Evolutionary conservation across 495 filamentous ascomycete species (phyloP).

Genomic region (Achaetomiella virescens): DNA sequence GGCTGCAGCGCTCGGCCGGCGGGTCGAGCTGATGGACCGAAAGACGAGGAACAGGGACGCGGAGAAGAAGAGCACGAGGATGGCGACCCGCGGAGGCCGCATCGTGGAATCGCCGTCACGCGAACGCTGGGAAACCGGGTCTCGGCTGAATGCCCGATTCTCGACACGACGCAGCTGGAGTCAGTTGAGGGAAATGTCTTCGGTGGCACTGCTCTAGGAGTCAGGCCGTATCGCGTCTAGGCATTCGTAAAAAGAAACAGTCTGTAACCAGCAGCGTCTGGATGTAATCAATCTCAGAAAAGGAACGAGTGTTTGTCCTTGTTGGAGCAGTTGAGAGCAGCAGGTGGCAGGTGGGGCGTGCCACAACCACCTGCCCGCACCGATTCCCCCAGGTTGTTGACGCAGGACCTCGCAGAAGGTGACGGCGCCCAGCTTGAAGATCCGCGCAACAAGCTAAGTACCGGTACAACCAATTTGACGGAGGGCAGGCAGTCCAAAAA

Average conservation of each 20-base stretch:
- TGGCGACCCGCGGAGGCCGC: constrained; percentile 42
- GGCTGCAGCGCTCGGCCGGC: constrained; percentile 21
- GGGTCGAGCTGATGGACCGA: constrained; percentile 35
- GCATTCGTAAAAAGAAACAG: constrained; percentile 5
- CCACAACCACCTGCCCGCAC: not conserved
- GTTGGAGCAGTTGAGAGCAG: too few relatives aligned
- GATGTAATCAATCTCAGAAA: not conserved
- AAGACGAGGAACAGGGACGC: constrained; percentile 44
- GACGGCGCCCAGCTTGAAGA: too few relatives aligned
- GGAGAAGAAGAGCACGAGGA: constrained; percentile 41
- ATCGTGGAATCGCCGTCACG: constrained; percentile 26
- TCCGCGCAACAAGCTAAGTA: too few relatives aligned
- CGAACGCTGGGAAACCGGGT: not conserved
- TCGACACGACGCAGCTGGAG: too few relatives aligned
- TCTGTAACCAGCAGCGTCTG: not conserved
- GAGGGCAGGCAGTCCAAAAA: too few relatives aligned
- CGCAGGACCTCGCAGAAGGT: too few relatives aligned
- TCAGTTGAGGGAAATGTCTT: not conserved
- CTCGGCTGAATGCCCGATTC: not conserved
- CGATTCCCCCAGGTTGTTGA: not conserved
- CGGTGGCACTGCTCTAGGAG: constrained; percentile 10
- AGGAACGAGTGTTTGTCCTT: too few relatives aligned
- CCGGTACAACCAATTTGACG: too few relatives aligned
- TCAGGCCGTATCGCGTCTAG: constrained; percentile 7
- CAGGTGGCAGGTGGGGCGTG: not conserved